Evolutionary conservation across 2,329 filamentous ascomycete genomes (phyloP), one percentile per base, ranked within the genome.

Genomic region (Penicillium sp.): DNA sequence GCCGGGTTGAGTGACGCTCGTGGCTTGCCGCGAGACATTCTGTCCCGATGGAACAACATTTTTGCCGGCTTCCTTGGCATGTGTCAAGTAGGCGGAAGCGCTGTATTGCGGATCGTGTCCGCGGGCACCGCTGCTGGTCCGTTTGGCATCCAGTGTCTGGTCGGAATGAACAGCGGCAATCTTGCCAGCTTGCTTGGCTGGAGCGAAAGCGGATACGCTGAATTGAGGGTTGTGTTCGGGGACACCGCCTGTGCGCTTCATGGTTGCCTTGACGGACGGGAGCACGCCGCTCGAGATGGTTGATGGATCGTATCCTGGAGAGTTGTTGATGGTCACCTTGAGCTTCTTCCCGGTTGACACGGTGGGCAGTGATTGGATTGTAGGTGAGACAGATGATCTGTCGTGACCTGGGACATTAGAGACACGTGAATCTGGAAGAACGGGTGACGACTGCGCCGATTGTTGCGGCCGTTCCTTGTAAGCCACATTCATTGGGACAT

Each of bases 401-500:
- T 62, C 60, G 50, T 65, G 63, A 13, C 67, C 64, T 19, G 64
- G 58, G 8, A 62, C 42, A 24, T 47, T 51, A 28, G 61, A 61
- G 24, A 55, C 59, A 19, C 59, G 61, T 15, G 54, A 10, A 35
- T 59, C 62, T 38, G 59, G 59, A 6, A 62, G 61, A 15, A 54
- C 37, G 15, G 63, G 53, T 7, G 44, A 42, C 12, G 57, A 62
- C 12, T 56, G 38, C 10, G 33, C 38, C 17, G 40, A 30, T 42
- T 28, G 61, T 47, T 38, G 54, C 15, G 65, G 49, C 30, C 56
- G 37, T 40, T 66, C 56, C 49, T 59, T 65, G 38, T 62, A 47
- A 8, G 58, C 35, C 30, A 55, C 53, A 2, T 60, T 59, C 47
- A 55, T 53, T 37, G 70, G 68, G 42, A 70, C 56, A 5, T 66